Base-by-base conservation (phyloP, 129 eudicot species). In the Artemisia argyi region DNA sequence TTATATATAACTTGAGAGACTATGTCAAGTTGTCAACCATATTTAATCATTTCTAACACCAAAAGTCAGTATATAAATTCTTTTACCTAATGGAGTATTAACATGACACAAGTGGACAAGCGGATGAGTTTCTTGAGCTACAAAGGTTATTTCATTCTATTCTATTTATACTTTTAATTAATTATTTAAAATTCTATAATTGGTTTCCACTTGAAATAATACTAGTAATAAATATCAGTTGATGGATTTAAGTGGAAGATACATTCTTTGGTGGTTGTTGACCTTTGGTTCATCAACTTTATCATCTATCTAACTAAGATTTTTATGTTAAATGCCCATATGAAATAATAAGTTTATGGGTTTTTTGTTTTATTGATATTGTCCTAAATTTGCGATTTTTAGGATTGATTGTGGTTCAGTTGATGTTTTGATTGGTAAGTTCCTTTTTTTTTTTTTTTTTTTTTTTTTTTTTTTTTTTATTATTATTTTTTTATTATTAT, bases 201-300 rank as follows among this genome's bases (percentile, higher is more conserved):
- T 53, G 65, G 49, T 71, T 71, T 55, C 61, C 72, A 78, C 82
- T 70, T 78, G 67, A 63, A 51, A 51, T 77, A 59, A 69, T 20
- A 20, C 22, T 20, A 0, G 50, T 69, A 72, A 53, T 70, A 42
- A 70, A 77, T 48, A 15, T 76, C 76, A 54, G 61, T 54, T 71
- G 69, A 16, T 19, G 7, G 7, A 71, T 46, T 78, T 72, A 53
- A 78, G 82, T 78, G 47, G 52, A 26, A 57, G 73, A 71, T 71
- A 78, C 65, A 72, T 78, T 78, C 66, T 57, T 78, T 65, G 82
- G 67, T 50, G 68, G 73, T 78, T 71, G 82, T 64, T 78, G 82
- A 78, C 77, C 72, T 53, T 78, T 72, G 63, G 13, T 59, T 78
- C 50, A 63, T 77, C 72, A 71, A 64, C 64, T 78, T 17, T 67